Base-by-base conservation (phyloP, 257 asterid genomes). In the Solanum sejunctum region DNA sequence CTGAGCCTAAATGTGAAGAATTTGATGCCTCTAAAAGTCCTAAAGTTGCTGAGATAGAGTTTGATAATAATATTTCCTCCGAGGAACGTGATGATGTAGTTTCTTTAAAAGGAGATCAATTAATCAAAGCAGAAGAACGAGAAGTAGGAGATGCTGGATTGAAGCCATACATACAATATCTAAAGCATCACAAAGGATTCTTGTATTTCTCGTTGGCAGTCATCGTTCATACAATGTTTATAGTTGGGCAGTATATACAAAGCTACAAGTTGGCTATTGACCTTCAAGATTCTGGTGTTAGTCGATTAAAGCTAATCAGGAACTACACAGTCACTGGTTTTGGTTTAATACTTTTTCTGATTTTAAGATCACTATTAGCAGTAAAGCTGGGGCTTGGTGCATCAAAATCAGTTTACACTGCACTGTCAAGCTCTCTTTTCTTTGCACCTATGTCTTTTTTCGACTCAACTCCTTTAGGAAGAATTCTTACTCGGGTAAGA, bases 361-460 rank as follows among this genome's bases (percentile, higher is more conserved):
- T 92, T 45, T 21, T 56, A 20, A 91, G 99, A 85, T 87, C 97
- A 8, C 2, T 92, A 58, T 21, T 84, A 49, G 86, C 93, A 0
- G 95, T 95, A 36, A 84, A 86, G 73, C 52, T 94, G 91, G 97
- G 97, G 57, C 83, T 94, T 87, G 91, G 81, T 83, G 86, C 98
- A 3, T 95, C 99, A 10, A 89, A 88, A 80, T 92, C 98, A 8
- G 84, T 95, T 23, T 94, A 92, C 82, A 87, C 94, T 2, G 89
- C 86, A 86, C 88, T 95, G 17, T 75, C 93, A 87, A 51, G 83
- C 23, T 94, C 98, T 55, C 91, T 96, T 84, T 92, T 94, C 79
- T 96, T 93, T 67, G 99, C 98, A 1, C 98, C 99, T 5, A 94
- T 94, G 98, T 86, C 95, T 1, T 96, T 96, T 92, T 96, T 92